Evolutionary conservation across 495 filamentous ascomycete species (phyloP).

Genomic region (Xylaria palmicola): DNA sequence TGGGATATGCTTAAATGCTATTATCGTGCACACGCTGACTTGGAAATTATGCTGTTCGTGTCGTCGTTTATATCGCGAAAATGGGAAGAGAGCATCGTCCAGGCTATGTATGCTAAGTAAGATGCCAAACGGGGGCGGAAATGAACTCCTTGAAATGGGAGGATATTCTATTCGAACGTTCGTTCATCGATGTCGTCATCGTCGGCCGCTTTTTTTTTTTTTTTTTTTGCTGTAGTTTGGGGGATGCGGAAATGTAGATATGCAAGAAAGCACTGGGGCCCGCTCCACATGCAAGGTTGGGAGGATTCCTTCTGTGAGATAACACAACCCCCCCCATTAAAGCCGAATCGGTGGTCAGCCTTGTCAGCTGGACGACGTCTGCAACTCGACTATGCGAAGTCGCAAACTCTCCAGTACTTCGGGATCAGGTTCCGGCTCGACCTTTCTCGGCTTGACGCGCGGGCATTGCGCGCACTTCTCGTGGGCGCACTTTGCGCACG

Average conservation of each 20-base stretch:
- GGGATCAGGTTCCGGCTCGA: slow-evolving; percentile 63
- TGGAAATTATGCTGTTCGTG: slow-evolving; percentile 30
- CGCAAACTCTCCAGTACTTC: slow-evolving; percentile 59
- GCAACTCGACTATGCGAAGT: slow-evolving; percentile 24
- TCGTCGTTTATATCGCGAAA: slow-evolving; percentile 23
- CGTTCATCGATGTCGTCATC: slow-evolving; percentile 2
- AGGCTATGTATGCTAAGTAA: slow-evolving; percentile 12
- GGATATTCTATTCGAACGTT: background rate
- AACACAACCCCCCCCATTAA: background rate
- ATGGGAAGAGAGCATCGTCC: background rate
- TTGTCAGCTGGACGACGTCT: slow-evolving; percentile 19
- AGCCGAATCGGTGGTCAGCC: background rate
- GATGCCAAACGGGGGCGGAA: background rate
- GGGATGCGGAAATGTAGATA: background rate
- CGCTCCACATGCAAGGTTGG: background rate
- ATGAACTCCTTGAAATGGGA: slow-evolving; percentile 10
- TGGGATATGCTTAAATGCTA: background rate
- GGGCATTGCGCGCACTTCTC: slow-evolving; percentile 48
- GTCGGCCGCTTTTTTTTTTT: background rate
- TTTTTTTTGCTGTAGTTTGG: no score
- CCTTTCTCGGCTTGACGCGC: slow-evolving; percentile 53
- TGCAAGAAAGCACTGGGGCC: background rate
- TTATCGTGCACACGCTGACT: slow-evolving; percentile 23
- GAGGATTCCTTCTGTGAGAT: background rate
- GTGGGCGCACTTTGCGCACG: slow-evolving; percentile 65